Evolutionary conservation across 805 yeast genomes (phyloP), one percentile per base, ranked within the genome.

Genomic region (Candida tallmaniae): DNA sequence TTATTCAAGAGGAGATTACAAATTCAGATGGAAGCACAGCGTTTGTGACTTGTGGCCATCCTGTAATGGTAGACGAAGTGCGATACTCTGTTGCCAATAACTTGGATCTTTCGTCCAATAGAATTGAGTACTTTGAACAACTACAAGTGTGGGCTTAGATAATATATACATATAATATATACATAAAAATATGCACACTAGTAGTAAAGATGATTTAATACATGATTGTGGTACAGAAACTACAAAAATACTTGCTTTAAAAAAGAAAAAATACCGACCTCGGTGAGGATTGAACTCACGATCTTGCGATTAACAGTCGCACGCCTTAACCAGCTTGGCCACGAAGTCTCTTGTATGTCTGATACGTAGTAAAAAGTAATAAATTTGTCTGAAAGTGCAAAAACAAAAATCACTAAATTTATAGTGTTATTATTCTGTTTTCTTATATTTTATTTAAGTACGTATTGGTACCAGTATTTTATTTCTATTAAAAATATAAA

Each of bases 51-150:
- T 81, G 88, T 60, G 88, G 87, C 7, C 83, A 80, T 29, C 70
- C 76, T 18, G 35, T 54, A 5, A 70, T 80, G 71, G 78, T 69
- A 44, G 88, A 80, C 47, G 68, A 60, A 4, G 46, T 78, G 11
- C 68, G 90, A 50, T 50, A 58, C 24, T 56, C 71, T 3, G 71
- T 78, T 4, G 64, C 72, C 0, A 44, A 61, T 29, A 51, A 70
- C 36, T 51, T 77, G 38, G 19, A 38, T 18, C 27, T 29, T 24
- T 39, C 54, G 14, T 53, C 67, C n/a, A 59, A 69, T 31, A 68
- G 84, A 27, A 70, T 83, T 12, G 89, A 81, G 41, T 78, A 77
- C 48, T 80, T 68, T 51, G 95, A 86, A 52, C 90, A 83, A 50
- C 70, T 81, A 31, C 87, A 82, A 58, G 66, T 72, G 9, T 84